phyloP scores from a whole-genome alignment of 352 stramenopile genomes.

The Phytopythium montanum region DNA sequence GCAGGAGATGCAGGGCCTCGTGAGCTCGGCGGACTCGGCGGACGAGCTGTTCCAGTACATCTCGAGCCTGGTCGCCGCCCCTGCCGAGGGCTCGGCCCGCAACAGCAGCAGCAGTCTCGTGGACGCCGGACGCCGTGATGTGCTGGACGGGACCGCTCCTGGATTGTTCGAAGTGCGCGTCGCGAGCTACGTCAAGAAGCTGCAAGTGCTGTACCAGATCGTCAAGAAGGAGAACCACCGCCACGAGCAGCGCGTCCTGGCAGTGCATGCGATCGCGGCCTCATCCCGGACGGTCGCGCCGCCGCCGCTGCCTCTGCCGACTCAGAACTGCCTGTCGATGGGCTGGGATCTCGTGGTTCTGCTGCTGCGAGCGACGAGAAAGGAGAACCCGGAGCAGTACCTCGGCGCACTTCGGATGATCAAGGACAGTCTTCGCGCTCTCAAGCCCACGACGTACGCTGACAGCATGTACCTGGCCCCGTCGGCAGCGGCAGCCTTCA shows the following conservation, averaged over 20 bases:
- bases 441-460: slow-evolving; percentile 79
- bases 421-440: slow-evolving; percentile 50
- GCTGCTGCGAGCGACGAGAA: slow-evolving; percentile 62
- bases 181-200: slow-evolving; percentile 62
- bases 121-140: neutral
- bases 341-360: slow-evolving; percentile 78
- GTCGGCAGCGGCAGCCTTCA: slow-evolving; percentile 69
- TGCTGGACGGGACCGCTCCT: slow-evolving; percentile 15
- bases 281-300: slow-evolving; percentile 69
- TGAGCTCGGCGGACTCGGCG: slow-evolving; percentile 71
- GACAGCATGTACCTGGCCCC: slow-evolving; percentile 84
- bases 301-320: slow-evolving; percentile 70
- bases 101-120: slow-evolving; percentile 5
- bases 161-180: slow-evolving; percentile 67
- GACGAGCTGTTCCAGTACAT: slow-evolving; percentile 84
- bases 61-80: slow-evolving; percentile 48
- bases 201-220: slow-evolving; percentile 68
- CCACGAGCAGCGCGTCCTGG: slow-evolving; percentile 61
- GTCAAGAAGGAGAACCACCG: slow-evolving; percentile 83
- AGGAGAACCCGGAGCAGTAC: slow-evolving; percentile 67
- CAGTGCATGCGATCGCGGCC: slow-evolving; percentile 47
- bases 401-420: slow-evolving; percentile 69
- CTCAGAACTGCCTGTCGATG: slow-evolving; percentile 82
- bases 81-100: neutral
- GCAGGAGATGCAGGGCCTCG: slow-evolving; percentile 69